phyloP scores from a whole-genome alignment of 1,284 basidiomycete genomes.

The Phlebopus sp. region DNA sequence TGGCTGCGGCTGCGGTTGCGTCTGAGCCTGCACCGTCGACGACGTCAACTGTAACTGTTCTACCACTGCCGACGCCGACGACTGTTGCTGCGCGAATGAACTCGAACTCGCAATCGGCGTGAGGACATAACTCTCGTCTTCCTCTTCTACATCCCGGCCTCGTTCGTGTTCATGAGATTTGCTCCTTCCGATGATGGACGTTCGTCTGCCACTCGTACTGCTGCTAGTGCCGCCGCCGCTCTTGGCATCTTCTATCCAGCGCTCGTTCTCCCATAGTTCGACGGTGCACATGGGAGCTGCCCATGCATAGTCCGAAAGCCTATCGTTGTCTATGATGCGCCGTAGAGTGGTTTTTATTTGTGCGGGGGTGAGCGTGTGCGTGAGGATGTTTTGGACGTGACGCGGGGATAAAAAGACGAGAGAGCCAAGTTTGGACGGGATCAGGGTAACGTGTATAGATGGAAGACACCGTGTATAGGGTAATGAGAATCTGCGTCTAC shows the following conservation, averaged over 20 bases:
- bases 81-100: too few relatives aligned
- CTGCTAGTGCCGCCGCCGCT: conserved; percentile 7
- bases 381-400: too few relatives aligned
- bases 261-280: conserved; percentile 77
- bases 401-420: too few relatives aligned
- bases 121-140: too few relatives aligned
- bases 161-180: too few relatives aligned
- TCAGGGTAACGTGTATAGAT: too few relatives aligned
- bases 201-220: not conserved
- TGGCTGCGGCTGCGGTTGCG: not conserved
- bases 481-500: too few relatives aligned
- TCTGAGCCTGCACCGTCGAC: too few relatives aligned
- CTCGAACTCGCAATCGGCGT: too few relatives aligned
- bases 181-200: conserved; percentile 7
- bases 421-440: too few relatives aligned
- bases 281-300: conserved; percentile 59
- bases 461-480: too few relatives aligned
- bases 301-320: conserved; percentile 62
- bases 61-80: not conserved
- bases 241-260: conserved; percentile 37
- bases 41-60: not conserved
- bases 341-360: conserved; percentile 32
- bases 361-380: conserved; percentile 13
- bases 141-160: too few relatives aligned
- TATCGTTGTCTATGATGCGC: conserved; percentile 59